These are phyloP conservation scores for Fusarium circinatum DNA, from an alignment of 2,329 filamentous ascomycete species.

Conservation along the genomic window DNA sequence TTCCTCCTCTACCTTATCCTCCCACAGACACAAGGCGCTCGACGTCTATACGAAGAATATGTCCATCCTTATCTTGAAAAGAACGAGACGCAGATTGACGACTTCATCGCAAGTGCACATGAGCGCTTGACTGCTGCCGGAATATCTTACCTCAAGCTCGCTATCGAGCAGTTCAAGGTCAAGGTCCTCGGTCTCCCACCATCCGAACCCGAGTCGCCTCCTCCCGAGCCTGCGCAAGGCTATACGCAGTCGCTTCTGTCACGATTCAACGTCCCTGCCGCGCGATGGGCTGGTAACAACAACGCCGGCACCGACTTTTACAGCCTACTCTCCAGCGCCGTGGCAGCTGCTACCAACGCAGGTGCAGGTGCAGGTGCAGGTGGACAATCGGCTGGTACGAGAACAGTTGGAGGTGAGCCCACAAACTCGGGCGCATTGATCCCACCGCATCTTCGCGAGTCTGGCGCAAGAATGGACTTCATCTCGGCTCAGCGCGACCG, in stretches of 20 bases:
- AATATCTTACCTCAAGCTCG: constrained; percentile 77
- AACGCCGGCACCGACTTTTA: constrained; percentile 74
- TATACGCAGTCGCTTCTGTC: constrained; percentile 88
- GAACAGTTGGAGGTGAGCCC: constrained; percentile 34
- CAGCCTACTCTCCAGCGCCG: constrained; percentile 77
- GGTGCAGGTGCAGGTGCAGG: constrained; percentile 53
- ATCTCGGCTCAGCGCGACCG: constrained; percentile 83
- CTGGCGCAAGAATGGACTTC: constrained; percentile 76
- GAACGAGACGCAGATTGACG: constrained; percentile 90
- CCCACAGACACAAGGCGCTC: constrained; percentile 96
- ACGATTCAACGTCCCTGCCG: constrained; percentile 83
- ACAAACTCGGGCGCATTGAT: constrained; percentile 69
- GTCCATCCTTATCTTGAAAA: constrained; percentile 88
- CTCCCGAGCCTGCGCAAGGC: constrained; percentile 57
- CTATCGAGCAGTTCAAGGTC: constrained; percentile 77
- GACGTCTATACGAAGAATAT: constrained; percentile 83
- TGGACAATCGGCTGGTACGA: constrained; percentile 47
- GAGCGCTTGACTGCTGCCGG: constrained; percentile 81
- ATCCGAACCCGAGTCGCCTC: constrained; percentile 50
- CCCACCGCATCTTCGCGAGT: constrained; percentile 72
- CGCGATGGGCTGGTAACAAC: constrained; percentile 64
- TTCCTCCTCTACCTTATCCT: constrained; percentile 94
- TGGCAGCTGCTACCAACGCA: constrained; percentile 69
- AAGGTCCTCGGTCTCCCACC: constrained; percentile 83
- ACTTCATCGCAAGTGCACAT: constrained; percentile 85